Base-by-base conservation (phyloP, 2,329 filamentous ascomycete genomes). In the Furcasterigmium furcatum region DNA sequence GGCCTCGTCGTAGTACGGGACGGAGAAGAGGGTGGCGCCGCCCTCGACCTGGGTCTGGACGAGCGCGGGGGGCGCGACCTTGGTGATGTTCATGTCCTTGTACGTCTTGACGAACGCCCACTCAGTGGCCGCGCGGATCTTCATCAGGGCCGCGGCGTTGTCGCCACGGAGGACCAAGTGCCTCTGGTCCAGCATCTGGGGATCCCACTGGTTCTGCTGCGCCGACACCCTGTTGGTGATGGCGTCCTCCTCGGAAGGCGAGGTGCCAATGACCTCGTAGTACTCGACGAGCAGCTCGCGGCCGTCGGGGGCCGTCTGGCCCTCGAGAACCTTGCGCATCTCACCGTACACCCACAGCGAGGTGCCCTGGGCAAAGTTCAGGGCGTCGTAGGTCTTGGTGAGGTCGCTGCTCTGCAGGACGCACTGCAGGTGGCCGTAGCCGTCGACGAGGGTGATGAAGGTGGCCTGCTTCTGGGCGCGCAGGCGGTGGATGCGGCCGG, bases 41-140 rank as follows among this genome's bases (percentile, higher is more conserved):
- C 91, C 91, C 71, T 97, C 91, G 61, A 95, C 88, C 71, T 96
- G 87, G 16, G 92, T 97, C 73, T 95, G 94, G 49, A 96, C 94
- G 66, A 95, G 85, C 25, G 90, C 90, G 2, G 91, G 91, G 12
- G 91, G 91, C 41, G 85, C 87, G 52, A 96, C 91, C 71, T 96
- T 91, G 59, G 85, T 78, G 65, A 92, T 78, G 52, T 83, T 78
- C 56, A 85, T 71, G 63, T 94, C 87, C 60, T 87, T 82, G 73
- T 90, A 96, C 30, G 83, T 79, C 60, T 82, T 76, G 65, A 85
- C 78, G 73, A 96, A 96, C 12, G 91, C 88, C 54, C 79, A 81
- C 65, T 95, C 84, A 44, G 92, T 82, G 20, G 85, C 82, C 47
- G 88, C 86, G 50, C 91, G 87, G 51, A 96, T 85, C 66, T 91